These are phyloP conservation scores for Syzygium oleosum DNA, from an alignment of 345 rosid species.

Conservation along the genomic window DNA sequence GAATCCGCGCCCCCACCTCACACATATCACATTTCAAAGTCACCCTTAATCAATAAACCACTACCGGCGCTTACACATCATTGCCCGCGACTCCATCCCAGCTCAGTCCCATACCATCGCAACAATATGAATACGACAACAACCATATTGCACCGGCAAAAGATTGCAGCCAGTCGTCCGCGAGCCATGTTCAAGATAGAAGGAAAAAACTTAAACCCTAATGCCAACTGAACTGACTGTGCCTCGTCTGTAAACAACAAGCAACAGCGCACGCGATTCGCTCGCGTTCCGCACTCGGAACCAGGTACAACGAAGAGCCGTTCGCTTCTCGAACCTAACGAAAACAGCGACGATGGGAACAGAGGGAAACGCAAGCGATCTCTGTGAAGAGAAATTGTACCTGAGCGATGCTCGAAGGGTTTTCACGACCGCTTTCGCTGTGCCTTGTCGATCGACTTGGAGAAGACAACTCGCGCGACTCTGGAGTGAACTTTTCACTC, in stretches of 20 bases:
- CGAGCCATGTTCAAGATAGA: neutral
- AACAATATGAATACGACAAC: neutral
- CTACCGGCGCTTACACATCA: neutral
- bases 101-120: neutral
- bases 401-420: neutral
- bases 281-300: neutral
- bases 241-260: neutral
- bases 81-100: neutral
- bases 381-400: neutral
- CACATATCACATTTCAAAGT: neutral
- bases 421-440: neutral
- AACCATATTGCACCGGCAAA: neutral
- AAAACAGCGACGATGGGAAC: neutral
- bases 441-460: neutral
- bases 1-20: neutral
- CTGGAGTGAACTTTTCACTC: neutral
- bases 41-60: neutral
- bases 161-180: neutral
- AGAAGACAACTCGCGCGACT: neutral
- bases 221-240: neutral
- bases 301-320: neutral
- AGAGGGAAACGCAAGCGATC: neutral
- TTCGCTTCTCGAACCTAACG: neutral
- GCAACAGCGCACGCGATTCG: neutral
- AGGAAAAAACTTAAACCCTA: no score